Base-by-base conservation (phyloP, 2,329 filamentous ascomycete species). In the Monilinia laxa region DNA sequence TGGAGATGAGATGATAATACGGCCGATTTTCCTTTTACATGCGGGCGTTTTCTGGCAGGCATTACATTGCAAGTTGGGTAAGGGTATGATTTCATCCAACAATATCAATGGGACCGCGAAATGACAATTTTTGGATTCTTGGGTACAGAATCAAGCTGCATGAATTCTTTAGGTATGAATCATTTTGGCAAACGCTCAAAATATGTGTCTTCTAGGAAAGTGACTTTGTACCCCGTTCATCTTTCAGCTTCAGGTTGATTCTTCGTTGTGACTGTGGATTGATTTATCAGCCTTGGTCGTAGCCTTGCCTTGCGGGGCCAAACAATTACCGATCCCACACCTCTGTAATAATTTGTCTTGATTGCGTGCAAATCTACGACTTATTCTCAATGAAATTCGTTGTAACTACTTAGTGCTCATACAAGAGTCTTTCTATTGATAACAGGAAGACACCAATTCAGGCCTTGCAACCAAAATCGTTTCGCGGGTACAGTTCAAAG, bases 241-340 rank as follows among this genome's bases (percentile, higher is more conserved):
- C 11, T 56, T 51, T 16, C n/a, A 42, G 40, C 40, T 35, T 35
- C 31, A 35, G 31, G 31, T 35, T 35, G 31, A 35, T 35, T 35
- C 31, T 35, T 35, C 31, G 31, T 25, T 40, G 59, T 54, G 28
- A 52, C 47, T 65, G 18, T 63, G 25, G 25, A 14, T 49, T 66
- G 28, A 54, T 55, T 63, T 62, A 38, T 63, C 49, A 66, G 52
- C 59, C 57, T 66, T 64, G 49, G 40, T 58, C 31, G n/a, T 28
- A 64, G 62, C 62, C 62, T 64, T n/a, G 35, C 40, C 42, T 58
- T 47, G 62, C 53, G 62, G 53, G 62, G 62, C 53, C 40, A 58
- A 57, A 31, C 42, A 35, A 49, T 42, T 65, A 31, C n/a, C 35
- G 42, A 49, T 54, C 62, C 42, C 53, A 65, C 62, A 58, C 20